Base-by-base conservation (phyloP, 2,329 filamentous ascomycete species). In the Fonsecaea pedrosoi region DNA sequence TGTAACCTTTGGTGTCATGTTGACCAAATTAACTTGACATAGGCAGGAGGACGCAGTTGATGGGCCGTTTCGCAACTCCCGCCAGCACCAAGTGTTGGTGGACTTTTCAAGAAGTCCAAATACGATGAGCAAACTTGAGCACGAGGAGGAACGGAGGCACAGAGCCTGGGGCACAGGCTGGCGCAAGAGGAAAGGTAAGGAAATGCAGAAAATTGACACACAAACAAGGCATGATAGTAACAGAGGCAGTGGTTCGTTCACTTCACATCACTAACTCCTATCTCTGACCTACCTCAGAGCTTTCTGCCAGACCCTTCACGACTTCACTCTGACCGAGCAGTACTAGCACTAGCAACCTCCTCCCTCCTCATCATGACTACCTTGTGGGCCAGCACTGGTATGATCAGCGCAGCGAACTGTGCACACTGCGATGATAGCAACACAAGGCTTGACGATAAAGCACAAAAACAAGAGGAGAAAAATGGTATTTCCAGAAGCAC, bases 1-100 rank as follows among this genome's bases (percentile, higher is more conserved):
- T 30, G 57, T 50, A 6, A 9, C 38, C 35, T 60, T 50, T 6
- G 57, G 57, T 9, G 57, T 4, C 57, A 60, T 50, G 15, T 35
- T 60, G 37, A 15, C 18, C 9, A 15, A n/a, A 34, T 35, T 50
- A 0, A 21, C 30, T 12, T 35, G 34, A 34, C 9, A 25, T 9
- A 35, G 30, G 30, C 12, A 10, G 30, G 30, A 35, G 30, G 30
- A 9, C 13, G 53, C 4, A 15, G 53, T 55, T 12, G 2, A 10
- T n/a, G n/a, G 6, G 18, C 18, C 45, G n/a, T 21, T 50, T 12
- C 45, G 9, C 45, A 25, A 50, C 45, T 18, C 21, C 45, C 3
- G 5, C 3, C 9, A 21, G 45, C 2, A 50, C 18, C 9, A 18
- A 9, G 12, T 21, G 7, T 21, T 50, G 21, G 3, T 21, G 2